Evolutionary conservation across 163 green algal genomes (phyloP).

Genomic region (Scenedesmus sp.): DNA sequence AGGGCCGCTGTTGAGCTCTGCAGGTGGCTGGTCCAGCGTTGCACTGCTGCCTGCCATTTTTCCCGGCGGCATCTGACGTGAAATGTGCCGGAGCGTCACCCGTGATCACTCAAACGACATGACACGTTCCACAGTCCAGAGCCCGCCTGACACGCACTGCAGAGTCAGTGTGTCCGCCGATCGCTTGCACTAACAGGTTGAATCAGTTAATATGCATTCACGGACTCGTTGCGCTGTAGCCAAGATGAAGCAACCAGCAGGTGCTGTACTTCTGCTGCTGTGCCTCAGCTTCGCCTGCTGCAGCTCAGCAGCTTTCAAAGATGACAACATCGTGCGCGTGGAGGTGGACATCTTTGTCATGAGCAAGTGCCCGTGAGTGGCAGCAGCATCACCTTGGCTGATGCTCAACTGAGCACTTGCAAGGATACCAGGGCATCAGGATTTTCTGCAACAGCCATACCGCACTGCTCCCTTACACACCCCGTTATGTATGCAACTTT

Average conservation of each 20-base stretch:
- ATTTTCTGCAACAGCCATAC: no score
- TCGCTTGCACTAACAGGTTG: background rate
- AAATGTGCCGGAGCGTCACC: background rate
- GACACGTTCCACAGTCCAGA: background rate
- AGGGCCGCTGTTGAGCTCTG: no score
- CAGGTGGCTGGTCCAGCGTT: no score
- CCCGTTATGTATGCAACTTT: no score
- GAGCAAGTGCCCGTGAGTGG: conserved; percentile 43
- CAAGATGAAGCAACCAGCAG: background rate
- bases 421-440: background rate
- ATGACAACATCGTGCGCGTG: background rate
- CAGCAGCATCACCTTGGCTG: background rate
- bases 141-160: background rate
- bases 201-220: no score
- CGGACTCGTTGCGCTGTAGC: background rate
- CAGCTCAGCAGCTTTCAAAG: background rate
- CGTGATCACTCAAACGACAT: background rate
- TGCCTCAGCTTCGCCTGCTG: background rate
- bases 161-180: background rate
- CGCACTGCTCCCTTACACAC: no score
- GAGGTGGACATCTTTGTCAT: conserved; percentile 30
- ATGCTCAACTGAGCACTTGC: background rate
- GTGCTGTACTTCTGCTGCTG: background rate
- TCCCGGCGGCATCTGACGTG: no score
- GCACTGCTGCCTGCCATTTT: no score